These are phyloP conservation scores for Fomitopsis betulina DNA, from an alignment of 1,284 basidiomycete species.

Conservation along the genomic window DNA sequence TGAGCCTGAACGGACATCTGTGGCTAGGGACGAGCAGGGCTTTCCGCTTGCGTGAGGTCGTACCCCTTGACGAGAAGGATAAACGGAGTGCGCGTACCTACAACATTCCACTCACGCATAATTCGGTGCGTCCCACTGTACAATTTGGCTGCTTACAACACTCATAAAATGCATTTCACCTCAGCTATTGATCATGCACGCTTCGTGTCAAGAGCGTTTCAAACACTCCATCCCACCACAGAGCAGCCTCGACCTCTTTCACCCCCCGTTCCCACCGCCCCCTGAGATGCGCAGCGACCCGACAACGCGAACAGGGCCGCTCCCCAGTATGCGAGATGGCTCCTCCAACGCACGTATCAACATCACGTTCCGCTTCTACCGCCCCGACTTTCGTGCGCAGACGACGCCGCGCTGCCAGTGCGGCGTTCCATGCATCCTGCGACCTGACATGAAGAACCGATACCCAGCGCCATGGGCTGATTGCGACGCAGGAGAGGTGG, in stretches of 20 bases:
- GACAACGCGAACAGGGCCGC: background rate
- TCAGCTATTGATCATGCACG: constrained; percentile 88
- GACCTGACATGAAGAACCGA: constrained; percentile 77
- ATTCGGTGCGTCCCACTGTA: constrained; percentile 50
- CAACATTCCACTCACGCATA: constrained; percentile 81
- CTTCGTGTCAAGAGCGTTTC: constrained; percentile 84
- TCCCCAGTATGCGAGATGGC: background rate
- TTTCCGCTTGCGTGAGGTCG: constrained; percentile 76
- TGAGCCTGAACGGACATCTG: background rate
- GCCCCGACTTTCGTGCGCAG: constrained; percentile 77
- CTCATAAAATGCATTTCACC: background rate
- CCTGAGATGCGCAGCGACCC: background rate
- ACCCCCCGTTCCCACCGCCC: constrained; percentile 51
- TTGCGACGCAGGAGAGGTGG: background rate
- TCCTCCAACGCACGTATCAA: constrained; percentile 76
- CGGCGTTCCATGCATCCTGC: constrained; percentile 68
- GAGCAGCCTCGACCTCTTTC: constrained; percentile 70
- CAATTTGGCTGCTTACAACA: background rate
- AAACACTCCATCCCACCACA: constrained; percentile 83
- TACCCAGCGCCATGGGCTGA: constrained; percentile 15
- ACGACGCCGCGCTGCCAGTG: constrained; percentile 76
- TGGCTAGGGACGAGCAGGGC: constrained; percentile 58
- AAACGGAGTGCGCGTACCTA: constrained; percentile 68
- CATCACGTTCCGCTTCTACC: constrained; percentile 86
- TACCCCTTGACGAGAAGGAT: constrained; percentile 53